Conservation (phyloP, 176 grass and related monocot genomes). For the Coix lacrymajobi region DNA sequence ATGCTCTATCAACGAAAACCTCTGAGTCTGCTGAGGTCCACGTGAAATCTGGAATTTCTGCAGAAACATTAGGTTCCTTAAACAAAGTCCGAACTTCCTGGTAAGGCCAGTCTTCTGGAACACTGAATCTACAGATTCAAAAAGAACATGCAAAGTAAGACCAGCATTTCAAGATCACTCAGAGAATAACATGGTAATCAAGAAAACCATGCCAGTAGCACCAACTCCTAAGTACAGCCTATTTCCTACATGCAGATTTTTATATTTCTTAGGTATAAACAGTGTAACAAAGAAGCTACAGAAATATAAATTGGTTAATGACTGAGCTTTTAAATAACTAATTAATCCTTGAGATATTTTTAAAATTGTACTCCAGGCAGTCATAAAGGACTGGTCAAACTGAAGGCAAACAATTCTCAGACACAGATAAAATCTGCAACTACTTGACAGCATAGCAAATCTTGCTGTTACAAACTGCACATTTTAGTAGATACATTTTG, state of each 20-base stretch:
- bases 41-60: constrained; percentile 58
- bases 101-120: constrained; percentile 94
- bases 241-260: neutral
- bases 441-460: neutral
- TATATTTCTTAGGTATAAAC: neutral
- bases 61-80: constrained; percentile 67
- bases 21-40: constrained; percentile 68
- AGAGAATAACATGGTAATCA: neutral
- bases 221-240: neutral
- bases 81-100: constrained; percentile 77
- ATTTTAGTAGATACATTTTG: neutral
- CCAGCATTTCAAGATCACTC: constrained; percentile 8
- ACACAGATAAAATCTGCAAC: neutral
- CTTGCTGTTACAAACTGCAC: neutral
- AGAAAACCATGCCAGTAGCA: neutral
- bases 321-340: neutral
- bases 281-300: neutral
- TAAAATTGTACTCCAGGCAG: neutral
- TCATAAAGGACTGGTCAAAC: neutral
- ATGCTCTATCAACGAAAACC: constrained; percentile 35
- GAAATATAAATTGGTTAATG: neutral
- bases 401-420: neutral
- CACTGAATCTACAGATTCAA: constrained; percentile 55
- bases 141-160: neutral
- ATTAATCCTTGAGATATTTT: neutral